Evolutionary conservation across 73 alveolate species (phyloP), one percentile per base, ranked within the genome.

Genomic region (Tetrahymena thermophila): DNA sequence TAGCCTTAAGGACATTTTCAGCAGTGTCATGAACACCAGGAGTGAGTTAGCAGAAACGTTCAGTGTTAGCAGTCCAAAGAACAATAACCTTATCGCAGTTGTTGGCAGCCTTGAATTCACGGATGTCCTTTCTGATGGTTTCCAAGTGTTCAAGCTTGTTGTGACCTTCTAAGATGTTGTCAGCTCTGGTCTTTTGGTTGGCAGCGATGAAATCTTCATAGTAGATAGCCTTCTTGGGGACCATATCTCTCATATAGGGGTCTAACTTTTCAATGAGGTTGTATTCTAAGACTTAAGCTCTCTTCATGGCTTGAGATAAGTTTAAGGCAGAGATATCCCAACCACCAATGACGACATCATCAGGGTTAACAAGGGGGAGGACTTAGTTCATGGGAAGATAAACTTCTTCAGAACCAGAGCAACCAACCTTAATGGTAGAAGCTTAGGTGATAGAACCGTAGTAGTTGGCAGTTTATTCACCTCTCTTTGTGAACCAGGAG

Each of bases 341-440:
- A 43, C 99, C 99, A 43, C 98, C 58, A 17, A 98, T 95, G 23
- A 95, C 98, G 42, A 98, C 94, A 40, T 98, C 99, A 94, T 96
- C 95, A n/a, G 99, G 99, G 93, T 98, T 94, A 35, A 98, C 99
- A 98, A 98, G 97, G 10, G 99, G 99, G 84, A 98, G 94, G 34
- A 98, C 95, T 28, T 98, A 97, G 93, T 97, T 98, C 94, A 98
- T 94, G 58, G 99, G 99, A 19, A 97, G 99, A 96, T 96, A 97
- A 17, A 99, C 99, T 93, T 95, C 98, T 42, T 93, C 43, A 37
- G 93, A 93, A 35, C 94, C 96, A 56, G 57, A 94, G 94, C 94
- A 84, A 21, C 99, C 99, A 83, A 98, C 96, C 96, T 98, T 96
- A 25, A 98, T 94, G 35, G 99, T 98, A 15, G 99, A 96, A 84